Base-by-base conservation (phyloP, 2,329 filamentous ascomycete genomes). In the Coniochaeta sp. region DNA sequence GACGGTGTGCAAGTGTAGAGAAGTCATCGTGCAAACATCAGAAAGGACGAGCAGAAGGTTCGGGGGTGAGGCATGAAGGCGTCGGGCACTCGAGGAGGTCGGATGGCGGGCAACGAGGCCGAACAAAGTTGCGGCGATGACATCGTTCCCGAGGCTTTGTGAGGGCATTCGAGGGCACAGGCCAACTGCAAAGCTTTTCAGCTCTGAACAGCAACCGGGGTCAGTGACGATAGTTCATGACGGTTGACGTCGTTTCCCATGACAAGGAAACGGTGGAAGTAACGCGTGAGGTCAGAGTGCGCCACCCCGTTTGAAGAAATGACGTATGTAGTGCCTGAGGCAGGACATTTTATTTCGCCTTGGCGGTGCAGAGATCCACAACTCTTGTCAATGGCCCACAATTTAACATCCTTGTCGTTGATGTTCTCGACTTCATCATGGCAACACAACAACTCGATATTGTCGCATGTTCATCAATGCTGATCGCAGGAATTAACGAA, bases 261-360 rank as follows among this genome's bases (percentile, higher is more conserved):
- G 35, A 24, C 20, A 26, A 24, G 20, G 38, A 42, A 42, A 42
- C 38, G 38, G 38, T 42, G 18, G 20, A 26, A 26, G 38, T 42
- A 42, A 42, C 38, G 38, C 8, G 38, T 42, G 38, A 42, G 38
- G 38, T 42, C 38, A 42, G 38, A 42, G n/a, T 42, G 26, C 38
- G 38, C 38, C 38, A 42, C 38, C 38, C 38, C 38, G 22, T 38
- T 20, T 8, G 18, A 22, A 6, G 22, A 38, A 18, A 14, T 42
- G 38, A 42, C 38, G 38, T 42, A 42, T 3, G 13, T 13, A 2
- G 18, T 22, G 33, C 33, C 33, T 22, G 16, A 38, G 38, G 38
- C 38, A n/a, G n/a, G n/a, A n/a, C n/a, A n/a, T n/a, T n/a, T n/a
- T n/a, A n/a, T n/a, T n/a, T n/a, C n/a, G n/a, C n/a, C n/a, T n/a